These are phyloP conservation scores for Scedosporium minutisporum DNA, from an alignment of 2,329 filamentous ascomycete species.

Conservation along the genomic window DNA sequence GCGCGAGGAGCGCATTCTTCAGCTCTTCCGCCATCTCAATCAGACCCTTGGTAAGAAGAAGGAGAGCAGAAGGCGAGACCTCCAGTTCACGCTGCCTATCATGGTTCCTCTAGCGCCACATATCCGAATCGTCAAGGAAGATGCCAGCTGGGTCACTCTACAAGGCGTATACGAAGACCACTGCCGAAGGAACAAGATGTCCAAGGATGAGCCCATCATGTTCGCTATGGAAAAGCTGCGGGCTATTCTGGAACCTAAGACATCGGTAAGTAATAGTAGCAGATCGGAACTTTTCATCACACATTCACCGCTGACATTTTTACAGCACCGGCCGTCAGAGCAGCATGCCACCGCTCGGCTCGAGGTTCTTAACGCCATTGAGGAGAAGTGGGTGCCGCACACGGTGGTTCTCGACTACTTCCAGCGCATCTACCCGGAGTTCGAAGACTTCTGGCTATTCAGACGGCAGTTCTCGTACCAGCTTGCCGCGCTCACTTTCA, in stretches of 20 bases:
- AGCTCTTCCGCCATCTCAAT: constrained; percentile 96
- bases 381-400: constrained; percentile 83
- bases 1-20: constrained; percentile 86
- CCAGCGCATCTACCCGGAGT: constrained; percentile 77
- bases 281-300: neutral
- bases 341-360: constrained; percentile 64
- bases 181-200: constrained; percentile 74
- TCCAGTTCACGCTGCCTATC: constrained; percentile 91
- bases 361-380: constrained; percentile 90
- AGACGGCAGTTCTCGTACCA: constrained; percentile 94
- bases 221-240: constrained; percentile 94
- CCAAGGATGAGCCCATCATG: constrained; percentile 89
- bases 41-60: constrained; percentile 85
- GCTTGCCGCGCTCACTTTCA: constrained; percentile 87
- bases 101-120: constrained; percentile 94
- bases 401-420: constrained; percentile 82
- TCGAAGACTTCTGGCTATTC: constrained; percentile 97
- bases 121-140: constrained; percentile 91
- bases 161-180: constrained; percentile 96
- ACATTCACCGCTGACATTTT: neutral
- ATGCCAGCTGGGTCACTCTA: constrained; percentile 84
- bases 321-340: constrained; percentile 32
- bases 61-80: constrained; percentile 82
- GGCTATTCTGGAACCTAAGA: constrained; percentile 61
- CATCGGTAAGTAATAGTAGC: constrained; percentile 32